Base-by-base conservation (phyloP, 1,139 yeast genomes). In the Nakaseomyces nivariensis region DNA sequence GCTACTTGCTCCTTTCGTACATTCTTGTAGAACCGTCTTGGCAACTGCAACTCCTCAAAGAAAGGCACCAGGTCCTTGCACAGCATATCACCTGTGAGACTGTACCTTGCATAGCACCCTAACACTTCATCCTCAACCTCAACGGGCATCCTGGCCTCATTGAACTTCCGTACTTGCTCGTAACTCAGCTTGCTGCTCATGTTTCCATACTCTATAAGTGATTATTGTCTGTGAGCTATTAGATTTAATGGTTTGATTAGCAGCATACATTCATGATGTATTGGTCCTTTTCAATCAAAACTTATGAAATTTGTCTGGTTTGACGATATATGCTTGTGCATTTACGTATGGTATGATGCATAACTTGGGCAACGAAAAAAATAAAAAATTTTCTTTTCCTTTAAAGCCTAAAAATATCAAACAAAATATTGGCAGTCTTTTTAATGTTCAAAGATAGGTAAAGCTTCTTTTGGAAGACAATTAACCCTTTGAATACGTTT, bases 41-140 rank as follows among this genome's bases (percentile, higher is more conserved):
- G 69, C 47, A 73, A 58, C 25, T 55, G 56, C 32, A 67, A 44
- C 29, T 71, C 67, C 24, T 61, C 56, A 42, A 59, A 68, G 49
- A 52, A 66, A 0, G 48, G 25, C 3, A 52, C 37, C 1, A 73
- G 51, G 36, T 72, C 71, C 22, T 57, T 54, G 0, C 54, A 49
- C 8, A 57, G 59, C 70, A 69, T 67, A 43, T 67, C 72, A 4
- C 59, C 55, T 1, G 70, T 71, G 33, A 70, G 60, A 33, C 72
- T 68, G 50, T 64, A 69, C 17, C 59, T 61, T 0, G 75, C 69
- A 57, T 68, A 73, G 1, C 65, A 61, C 25, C 64, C 71, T 8
- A 74, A 58, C 4, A 74, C 61, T 43, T 64, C 68, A 54, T 72
- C 75, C 53, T 72, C 77, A 4, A 72, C 59, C 7, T 65, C 67